A percentile compares a stretch with the other conserved stretches of the same genome.
phyloP scores from a whole-genome alignment of 495 filamentous ascomycete genomes.

The Durotheca rogersii region DNA sequence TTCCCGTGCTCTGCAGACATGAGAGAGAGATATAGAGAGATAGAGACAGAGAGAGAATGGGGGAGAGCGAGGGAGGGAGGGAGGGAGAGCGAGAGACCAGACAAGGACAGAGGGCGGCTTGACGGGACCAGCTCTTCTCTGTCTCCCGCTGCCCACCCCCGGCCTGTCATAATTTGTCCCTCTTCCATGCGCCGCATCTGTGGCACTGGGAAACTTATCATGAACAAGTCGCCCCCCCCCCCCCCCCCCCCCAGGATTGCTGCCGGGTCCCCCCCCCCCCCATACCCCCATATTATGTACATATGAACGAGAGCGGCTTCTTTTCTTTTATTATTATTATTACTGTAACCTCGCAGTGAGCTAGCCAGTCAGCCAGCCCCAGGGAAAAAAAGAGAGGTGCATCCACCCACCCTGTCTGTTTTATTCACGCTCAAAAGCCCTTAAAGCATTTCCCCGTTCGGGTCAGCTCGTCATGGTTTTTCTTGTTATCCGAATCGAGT shows the following conservation, averaged over 20 bases:
- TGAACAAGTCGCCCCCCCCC: neutral
- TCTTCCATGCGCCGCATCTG: neutral
- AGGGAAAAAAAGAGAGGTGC: constrained; percentile 26
- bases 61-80: no score
- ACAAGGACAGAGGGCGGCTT: constrained; percentile 3
- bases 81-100: constrained; percentile 1
- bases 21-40: no score
- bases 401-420: constrained; percentile 27
- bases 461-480: constrained; percentile 32
- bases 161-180: constrained; percentile 10
- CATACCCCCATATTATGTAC: constrained; percentile 26
- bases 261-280: no score
- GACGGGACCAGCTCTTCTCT: neutral
- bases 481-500: constrained; percentile 31
- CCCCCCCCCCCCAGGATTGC: constrained; percentile 15
- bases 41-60: no score
- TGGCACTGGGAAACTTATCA: neutral
- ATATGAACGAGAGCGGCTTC: constrained; percentile 27
- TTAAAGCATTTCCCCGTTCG: constrained; percentile 31
- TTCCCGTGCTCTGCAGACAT: no score
- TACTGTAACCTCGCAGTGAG: constrained; percentile 29
- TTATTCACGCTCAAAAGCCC: constrained; percentile 30
- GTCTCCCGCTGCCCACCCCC: neutral
- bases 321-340: constrained; percentile 21
- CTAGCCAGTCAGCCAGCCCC: constrained; percentile 32